These are phyloP conservation scores for Prunus mira DNA, from an alignment of 306 rosid genomes.

Conservation along the genomic window DNA sequence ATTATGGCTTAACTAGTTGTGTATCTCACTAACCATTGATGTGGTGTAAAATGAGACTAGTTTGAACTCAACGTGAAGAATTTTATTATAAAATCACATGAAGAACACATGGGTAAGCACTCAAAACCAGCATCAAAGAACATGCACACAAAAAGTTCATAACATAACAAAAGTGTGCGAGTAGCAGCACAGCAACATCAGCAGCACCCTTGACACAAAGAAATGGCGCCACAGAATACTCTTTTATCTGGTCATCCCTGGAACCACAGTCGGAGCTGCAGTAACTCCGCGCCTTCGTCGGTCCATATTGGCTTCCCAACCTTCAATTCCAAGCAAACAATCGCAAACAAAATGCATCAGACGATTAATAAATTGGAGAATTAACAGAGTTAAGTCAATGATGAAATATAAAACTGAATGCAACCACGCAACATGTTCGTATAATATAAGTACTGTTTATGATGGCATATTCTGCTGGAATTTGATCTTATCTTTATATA, in stretches of 20 bases:
- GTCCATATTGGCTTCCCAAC: constrained; percentile 64
- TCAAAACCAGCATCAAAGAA: neutral
- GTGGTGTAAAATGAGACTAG: too few relatives aligned
- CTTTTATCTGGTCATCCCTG: constrained; percentile 47
- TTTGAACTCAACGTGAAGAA: too few relatives aligned
- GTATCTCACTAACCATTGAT: too few relatives aligned
- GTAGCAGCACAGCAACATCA: neutral
- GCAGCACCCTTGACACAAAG: neutral
- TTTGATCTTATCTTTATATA: neutral
- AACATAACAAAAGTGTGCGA: neutral
- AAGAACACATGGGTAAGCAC: neutral
- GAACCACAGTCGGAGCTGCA: constrained; percentile 2
- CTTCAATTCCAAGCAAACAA: constrained; percentile 22
- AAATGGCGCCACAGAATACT: neutral
- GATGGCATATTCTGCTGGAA: neutral
- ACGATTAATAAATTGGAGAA: neutral
- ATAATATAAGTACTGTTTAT: neutral
- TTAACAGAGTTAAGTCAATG: neutral
- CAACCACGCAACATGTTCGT: neutral
- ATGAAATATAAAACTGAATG: neutral
- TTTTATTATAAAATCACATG: neutral
- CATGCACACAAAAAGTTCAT: neutral
- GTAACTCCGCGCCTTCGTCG: constrained; percentile 35
- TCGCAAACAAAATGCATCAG: neutral
- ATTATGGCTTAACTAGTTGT: too few relatives aligned